Base-by-base conservation (phyloP, 345 rosid genomes). In the Ricinus communis region DNA sequence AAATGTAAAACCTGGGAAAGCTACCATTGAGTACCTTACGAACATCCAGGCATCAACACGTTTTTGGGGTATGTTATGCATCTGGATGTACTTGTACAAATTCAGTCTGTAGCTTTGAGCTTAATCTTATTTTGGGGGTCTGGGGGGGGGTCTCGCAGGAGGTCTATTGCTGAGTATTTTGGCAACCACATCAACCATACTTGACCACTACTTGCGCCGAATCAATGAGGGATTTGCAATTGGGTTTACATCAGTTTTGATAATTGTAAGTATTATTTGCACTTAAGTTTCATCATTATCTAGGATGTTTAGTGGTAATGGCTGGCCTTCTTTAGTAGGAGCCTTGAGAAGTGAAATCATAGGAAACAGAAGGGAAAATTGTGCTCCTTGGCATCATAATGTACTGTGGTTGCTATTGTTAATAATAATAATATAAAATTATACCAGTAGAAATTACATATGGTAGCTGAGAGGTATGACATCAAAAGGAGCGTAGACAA, bases 31-130 rank as follows among this genome's bases (percentile, higher is more conserved):
- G 73, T 90, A 91, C 82, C 86, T 91, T 38, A 77, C 90, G 1
- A 87, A 84, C 82, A 80, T 94, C 74, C 98, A 94, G 82, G 96
- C 95, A 81, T 94, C 98, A 53, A 88, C 98, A 27, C 93, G 97
- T 63, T 91, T 94, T 83, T 91, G 98, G 98, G 98, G 97, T 94
- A 87, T 68, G 62, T 65, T 54, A 43, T 68, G 40, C 57, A 25
- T 62, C 50, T 60, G 11, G 12, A 21, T 65, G 41, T 22, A 53
- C 15, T 65, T 16, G 0, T 30, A 16, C 21, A 50, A 56, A 19
- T 19, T 27, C 19, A 13, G 9, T 41, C 49, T 46, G 67, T 19
- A 33, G 50, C 63, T 45, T 71, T 36, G 59, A 58, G 64, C 69
- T 30, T 41, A 19, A 47, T 69, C 43, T 11, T 51, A 15, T 36